phyloP scores from a whole-genome alignment of 2,329 filamentous ascomycete genomes.

The Diplocarpon mali region DNA sequence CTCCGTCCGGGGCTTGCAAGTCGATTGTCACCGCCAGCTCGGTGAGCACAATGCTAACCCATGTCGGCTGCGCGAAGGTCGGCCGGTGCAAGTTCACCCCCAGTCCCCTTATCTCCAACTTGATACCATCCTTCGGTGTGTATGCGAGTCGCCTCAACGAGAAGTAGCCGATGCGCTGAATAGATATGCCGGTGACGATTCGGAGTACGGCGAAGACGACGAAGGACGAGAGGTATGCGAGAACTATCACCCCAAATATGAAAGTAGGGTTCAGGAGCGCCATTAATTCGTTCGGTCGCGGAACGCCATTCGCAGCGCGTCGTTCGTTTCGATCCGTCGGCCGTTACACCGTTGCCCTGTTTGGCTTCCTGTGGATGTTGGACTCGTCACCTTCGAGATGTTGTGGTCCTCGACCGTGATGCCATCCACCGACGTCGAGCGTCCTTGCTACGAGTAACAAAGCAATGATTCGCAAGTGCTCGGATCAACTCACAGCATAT shows the following conservation, averaged over 20 bases:
- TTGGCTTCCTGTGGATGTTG: too few relatives aligned
- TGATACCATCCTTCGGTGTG: constrained; percentile 77
- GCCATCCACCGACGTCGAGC: neutral
- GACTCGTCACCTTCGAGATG: too few relatives aligned
- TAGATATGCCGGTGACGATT: constrained; percentile 86
- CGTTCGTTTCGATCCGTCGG: too few relatives aligned
- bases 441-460: neutral
- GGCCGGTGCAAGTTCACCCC: constrained; percentile 84
- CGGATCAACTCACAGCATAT: neutral
- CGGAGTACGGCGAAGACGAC: constrained; percentile 87
- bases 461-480: neutral
- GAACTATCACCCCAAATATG: constrained; percentile 71
- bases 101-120: constrained; percentile 79
- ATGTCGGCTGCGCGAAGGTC: constrained; percentile 94
- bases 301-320: constrained; percentile 16
- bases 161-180: constrained; percentile 88
- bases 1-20: constrained; percentile 50
- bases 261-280: constrained; percentile 67
- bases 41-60: constrained; percentile 80
- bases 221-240: constrained; percentile 85
- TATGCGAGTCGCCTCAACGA: constrained; percentile 87
- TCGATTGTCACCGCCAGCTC: constrained; percentile 81
- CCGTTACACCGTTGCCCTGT: too few relatives aligned
- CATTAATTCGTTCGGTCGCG: constrained; percentile 33
- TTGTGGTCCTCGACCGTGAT: neutral